Evolutionary conservation across 2,329 filamentous ascomycete genomes (phyloP).

Genomic region (Colletotrichum phormii): DNA sequence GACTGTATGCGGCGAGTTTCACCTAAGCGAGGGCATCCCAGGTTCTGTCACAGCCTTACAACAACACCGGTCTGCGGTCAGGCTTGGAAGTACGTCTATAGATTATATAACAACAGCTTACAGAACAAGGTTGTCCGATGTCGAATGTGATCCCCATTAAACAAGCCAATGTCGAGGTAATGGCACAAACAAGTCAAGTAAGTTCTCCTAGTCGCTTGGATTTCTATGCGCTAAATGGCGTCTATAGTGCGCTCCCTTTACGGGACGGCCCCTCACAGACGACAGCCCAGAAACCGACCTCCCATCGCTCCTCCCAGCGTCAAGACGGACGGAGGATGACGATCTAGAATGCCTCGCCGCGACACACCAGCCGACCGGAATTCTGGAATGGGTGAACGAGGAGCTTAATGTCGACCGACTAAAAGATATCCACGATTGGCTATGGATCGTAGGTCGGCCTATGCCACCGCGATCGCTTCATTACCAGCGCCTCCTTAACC

Average conservation of each 20-base stretch:
- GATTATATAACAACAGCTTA: no score
- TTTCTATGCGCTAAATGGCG: no score
- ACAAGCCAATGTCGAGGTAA: no score
- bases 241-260: not conserved
- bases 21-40: no score
- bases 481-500: constrained; percentile 40
- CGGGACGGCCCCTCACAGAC: not conserved
- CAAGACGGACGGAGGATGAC: not conserved
- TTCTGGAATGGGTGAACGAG: constrained; percentile 16
- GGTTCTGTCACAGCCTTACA: no score
- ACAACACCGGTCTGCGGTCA: no score
- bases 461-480: constrained; percentile 40
- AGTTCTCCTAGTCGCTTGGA: no score
- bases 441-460: constrained; percentile 41
- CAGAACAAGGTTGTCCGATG: no score
- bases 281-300: not conserved
- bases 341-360: not conserved
- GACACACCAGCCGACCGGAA: not conserved
- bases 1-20: no score
- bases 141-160: no score
- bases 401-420: constrained; percentile 36
- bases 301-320: not conserved
- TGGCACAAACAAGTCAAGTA: no score
- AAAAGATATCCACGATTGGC: constrained; percentile 30
- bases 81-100: no score